Evolutionary conservation across 805 yeast species (phyloP).

Genomic region (Teunomyces stri): DNA sequence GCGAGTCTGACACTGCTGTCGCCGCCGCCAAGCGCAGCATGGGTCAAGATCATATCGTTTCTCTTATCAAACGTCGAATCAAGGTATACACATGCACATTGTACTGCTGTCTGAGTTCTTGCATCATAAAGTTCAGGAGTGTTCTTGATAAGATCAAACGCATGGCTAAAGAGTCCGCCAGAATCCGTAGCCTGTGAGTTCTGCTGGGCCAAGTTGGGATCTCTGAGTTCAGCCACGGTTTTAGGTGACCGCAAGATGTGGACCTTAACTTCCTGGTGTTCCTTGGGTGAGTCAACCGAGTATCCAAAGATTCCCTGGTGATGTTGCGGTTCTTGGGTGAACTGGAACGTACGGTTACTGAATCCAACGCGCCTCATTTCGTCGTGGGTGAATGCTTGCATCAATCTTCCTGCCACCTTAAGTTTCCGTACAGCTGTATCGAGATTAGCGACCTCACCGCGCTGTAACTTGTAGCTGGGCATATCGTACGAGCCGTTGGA

Average conservation of each 20-base stretch:
- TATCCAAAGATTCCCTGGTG: constrained; percentile 34
- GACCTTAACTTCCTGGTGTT: constrained; percentile 64
- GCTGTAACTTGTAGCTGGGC: constrained; percentile 46
- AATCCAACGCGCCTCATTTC: constrained; percentile 79
- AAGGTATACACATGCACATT: constrained; percentile 81
- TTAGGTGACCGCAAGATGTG: constrained; percentile 69
- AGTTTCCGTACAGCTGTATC: constrained; percentile 71
- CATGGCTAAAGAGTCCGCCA: constrained; percentile 77
- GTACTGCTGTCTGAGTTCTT: constrained; percentile 55
- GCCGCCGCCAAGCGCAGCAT: constrained; percentile 96
- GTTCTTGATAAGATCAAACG: constrained; percentile 64
- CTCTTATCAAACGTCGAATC: constrained; percentile 81
- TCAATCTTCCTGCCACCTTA: constrained; percentile 78
- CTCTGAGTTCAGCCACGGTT: constrained; percentile 69
- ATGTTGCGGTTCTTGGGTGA: constrained; percentile 52
- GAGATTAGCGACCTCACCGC: constrained; percentile 62
- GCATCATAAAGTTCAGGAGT: constrained; percentile 20
- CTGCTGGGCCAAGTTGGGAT: constrained; percentile 85
- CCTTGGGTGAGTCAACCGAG: constrained; percentile 48
- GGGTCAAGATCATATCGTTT: constrained; percentile 63
- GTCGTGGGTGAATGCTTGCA: constrained; percentile 90
- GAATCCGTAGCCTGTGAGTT: constrained; percentile 65
- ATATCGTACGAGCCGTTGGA: constrained; percentile 71
- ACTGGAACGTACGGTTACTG: constrained; percentile 74
- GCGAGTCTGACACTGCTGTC: constrained; percentile 68